Base-by-base conservation (phyloP, 2,329 filamentous ascomycete genomes). In the Hortaea werneckii region DNA sequence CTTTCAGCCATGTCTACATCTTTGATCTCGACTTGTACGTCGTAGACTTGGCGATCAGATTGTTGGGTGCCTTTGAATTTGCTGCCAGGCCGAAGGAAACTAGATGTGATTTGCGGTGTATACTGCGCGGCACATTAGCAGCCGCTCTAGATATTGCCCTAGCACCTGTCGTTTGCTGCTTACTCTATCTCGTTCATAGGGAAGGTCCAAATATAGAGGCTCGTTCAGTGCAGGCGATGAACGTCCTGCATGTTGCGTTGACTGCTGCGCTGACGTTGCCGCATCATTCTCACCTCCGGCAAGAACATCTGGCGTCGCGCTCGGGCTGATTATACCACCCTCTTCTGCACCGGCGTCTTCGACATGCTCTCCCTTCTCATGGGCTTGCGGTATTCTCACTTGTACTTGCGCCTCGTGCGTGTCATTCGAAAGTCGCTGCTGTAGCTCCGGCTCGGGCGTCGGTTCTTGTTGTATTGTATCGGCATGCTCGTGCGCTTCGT, bases 1-100 rank as follows among this genome's bases (percentile, higher is more conserved):
- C 89, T 95, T 64, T 96, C 87, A 45, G 82, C 78, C 76, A 96
- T 83, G 63, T 96, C 88, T 39, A 96, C 88, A 67, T 95, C 84
- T 67, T 96, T 95, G 55, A 98, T 87, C 62, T 95, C 89, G 2
- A 98, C 92, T 59, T 95, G 85, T 1, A 98, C 92, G 51, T 95
- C 87, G 64, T 98, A 98, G 7, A 86, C 79, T 63, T 95, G 88
- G 49, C 85, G 80, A 63, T 96, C 90, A 2, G 90, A 96, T 62
- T 90, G 85, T 60, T 98, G 92, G 10, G 85, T 94, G 47, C 92
- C 92, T 48, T 79, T 77, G 61, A 95, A 98, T 58, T 79, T 85
- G 67, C 87, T 95, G 12, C 89, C 89, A 2, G 89, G 80, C 40
- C 87, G 83, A 46, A 98, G 73, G 64, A 83, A 94, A 0, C 87